phyloP scores from a whole-genome alignment of 257 asterid species.

The Fraxinus quadrangulata region DNA sequence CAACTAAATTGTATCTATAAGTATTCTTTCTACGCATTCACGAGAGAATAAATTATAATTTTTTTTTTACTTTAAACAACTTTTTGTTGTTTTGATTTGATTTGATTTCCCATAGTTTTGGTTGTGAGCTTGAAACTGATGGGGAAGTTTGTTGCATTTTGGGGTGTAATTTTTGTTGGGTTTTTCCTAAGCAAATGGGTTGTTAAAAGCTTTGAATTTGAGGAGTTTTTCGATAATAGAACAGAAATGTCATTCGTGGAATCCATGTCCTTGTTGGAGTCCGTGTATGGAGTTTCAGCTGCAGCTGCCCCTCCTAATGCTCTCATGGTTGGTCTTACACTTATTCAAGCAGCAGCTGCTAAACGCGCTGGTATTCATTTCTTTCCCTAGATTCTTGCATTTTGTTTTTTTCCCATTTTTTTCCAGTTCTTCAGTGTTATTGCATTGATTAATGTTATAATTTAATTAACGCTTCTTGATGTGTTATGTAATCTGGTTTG shows the following conservation, averaged over 20 bases:
- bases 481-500: not conserved
- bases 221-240: conserved; percentile 48
- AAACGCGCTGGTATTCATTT: conserved; percentile 70
- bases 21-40: not conserved
- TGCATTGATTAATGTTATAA: not conserved
- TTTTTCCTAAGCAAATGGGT: conserved; percentile 33
- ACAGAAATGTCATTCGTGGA: conserved; percentile 47
- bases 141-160: conserved; percentile 30
- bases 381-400: conserved; percentile 8
- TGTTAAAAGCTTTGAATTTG: conserved; percentile 45
- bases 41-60: not conserved
- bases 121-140: conserved; percentile 22
- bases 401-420: not conserved
- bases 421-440: not conserved
- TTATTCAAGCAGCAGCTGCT: conserved; percentile 77
- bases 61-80: not conserved
- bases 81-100: not conserved
- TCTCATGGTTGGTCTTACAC: conserved; percentile 69
- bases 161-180: conserved; percentile 29
- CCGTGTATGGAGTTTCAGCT: conserved; percentile 50
- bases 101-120: conserved; percentile 9
- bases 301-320: conserved; percentile 43
- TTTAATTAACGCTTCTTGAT: not conserved
- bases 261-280: conserved; percentile 37
- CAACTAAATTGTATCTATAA: not conserved